Evolutionary conservation across 371 early-diverging fungal species (phyloP).

Genomic region (Rhizopus arrhizus): DNA sequence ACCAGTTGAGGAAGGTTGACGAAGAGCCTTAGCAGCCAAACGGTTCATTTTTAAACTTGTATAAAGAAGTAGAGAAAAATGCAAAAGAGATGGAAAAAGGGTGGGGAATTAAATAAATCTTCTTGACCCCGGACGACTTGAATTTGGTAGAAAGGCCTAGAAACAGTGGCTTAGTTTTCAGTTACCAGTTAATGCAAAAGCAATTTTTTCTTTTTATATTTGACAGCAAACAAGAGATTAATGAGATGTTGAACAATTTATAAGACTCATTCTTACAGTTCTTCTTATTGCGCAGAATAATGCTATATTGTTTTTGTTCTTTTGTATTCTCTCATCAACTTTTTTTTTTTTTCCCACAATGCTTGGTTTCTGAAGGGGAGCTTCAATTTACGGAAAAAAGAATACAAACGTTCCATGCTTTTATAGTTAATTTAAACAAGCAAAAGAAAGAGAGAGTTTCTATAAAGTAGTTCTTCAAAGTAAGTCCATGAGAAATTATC

Average conservation of each 20-base stretch:
- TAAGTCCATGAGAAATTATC: no score
- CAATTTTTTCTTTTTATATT: neutral
- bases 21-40: constrained; percentile 35
- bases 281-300: neutral
- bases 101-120: neutral
- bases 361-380: neutral
- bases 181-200: neutral
- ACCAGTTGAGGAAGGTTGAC: constrained; percentile 34
- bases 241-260: no score
- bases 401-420: neutral
- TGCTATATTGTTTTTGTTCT: neutral
- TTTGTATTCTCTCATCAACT: neutral
- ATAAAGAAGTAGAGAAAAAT: constrained; percentile 1
- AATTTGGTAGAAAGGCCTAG: constrained; percentile 7
- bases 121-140: constrained; percentile 6
- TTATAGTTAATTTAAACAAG: neutral
- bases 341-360: constrained; percentile 6
- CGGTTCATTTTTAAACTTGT: constrained; percentile 36
- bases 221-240: no score
- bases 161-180: constrained; percentile 11
- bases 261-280: neutral
- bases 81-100: neutral
- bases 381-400: neutral
- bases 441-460: neutral
- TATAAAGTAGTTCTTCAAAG: neutral